phyloP scores from a whole-genome alignment of 176 grass and related monocot species.

The Typha latifolia region DNA sequence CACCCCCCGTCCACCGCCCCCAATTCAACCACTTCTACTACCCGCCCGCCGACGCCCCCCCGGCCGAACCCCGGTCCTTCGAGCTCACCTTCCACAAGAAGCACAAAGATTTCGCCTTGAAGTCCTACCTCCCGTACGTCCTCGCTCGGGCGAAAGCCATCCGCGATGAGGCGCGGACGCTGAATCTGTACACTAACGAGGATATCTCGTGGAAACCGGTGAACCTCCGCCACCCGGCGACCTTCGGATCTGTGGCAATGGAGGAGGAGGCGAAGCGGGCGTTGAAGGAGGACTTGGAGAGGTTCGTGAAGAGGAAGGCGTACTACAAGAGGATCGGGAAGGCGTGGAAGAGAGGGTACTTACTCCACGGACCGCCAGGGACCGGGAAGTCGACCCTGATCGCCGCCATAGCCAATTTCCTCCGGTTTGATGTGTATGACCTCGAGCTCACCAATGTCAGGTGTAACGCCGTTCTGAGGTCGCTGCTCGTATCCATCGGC shows the following conservation, averaged over 20 bases:
- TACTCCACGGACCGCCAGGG: conserved; percentile 14
- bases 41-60: neutral
- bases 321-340: neutral
- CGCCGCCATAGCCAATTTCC: conserved; percentile 40
- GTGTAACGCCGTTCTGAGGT: conserved; percentile 25
- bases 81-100: conserved; percentile 9
- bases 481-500: conserved; percentile 24
- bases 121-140: neutral
- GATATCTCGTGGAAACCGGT: neutral
- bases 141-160: neutral
- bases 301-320: conserved; percentile 5
- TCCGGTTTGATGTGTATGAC: conserved; percentile 53
- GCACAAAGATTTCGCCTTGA: neutral
- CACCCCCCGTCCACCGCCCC: neutral
- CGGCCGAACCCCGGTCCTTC: neutral
- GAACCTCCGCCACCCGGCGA: neutral
- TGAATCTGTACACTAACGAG: neutral
- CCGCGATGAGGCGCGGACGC: neutral
- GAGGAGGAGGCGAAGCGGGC: neutral
- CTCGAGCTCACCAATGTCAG: conserved; percentile 41
- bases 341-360: conserved; percentile 29
- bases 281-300: neutral
- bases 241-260: neutral
- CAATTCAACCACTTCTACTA: neutral
- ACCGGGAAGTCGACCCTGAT: conserved; percentile 43